Evolutionary conservation across 768 basidiomycete species (phyloP).

Genomic region (Fomitopsis serialis): DNA sequence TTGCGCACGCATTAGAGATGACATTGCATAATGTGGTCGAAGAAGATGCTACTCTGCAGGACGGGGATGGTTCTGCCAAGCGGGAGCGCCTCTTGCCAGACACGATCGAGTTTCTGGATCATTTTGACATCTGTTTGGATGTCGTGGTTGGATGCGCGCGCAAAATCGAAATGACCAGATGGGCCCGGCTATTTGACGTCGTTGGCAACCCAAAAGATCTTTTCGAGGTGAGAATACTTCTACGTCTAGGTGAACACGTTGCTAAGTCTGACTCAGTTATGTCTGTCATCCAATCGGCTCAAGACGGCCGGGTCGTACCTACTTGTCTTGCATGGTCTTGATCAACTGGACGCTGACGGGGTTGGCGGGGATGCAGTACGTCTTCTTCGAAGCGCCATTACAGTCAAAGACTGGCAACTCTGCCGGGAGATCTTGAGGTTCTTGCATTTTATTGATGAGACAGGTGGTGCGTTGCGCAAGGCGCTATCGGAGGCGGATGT

Average conservation of each 20-base stretch:
- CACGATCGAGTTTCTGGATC: slow-evolving; percentile 87
- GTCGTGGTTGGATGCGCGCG: slow-evolving; percentile 95
- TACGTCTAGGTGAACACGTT: background rate
- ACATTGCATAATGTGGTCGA: slow-evolving; percentile 92
- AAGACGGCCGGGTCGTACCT: slow-evolving; percentile 92
- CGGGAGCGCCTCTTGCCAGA: slow-evolving; percentile 41
- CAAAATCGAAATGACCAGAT: slow-evolving; percentile 91
- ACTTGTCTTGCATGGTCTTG: slow-evolving; percentile 88
- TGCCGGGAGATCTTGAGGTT: slow-evolving; percentile 92
- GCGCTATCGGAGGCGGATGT: slow-evolving; percentile 54
- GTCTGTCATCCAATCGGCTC: slow-evolving; percentile 63
- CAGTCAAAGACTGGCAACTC: slow-evolving; percentile 80
- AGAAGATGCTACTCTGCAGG: slow-evolving; percentile 47
- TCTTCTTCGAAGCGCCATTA: slow-evolving; percentile 70
- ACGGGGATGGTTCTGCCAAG: slow-evolving; percentile 4
- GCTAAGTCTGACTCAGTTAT: slow-evolving; percentile 43
- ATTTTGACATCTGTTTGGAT: slow-evolving; percentile 87
- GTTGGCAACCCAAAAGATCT: slow-evolving; percentile 88
- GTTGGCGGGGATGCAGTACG: slow-evolving; percentile 75
- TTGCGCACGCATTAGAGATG: slow-evolving; percentile 91
- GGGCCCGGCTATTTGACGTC: slow-evolving; percentile 83
- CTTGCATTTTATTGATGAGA: slow-evolving; percentile 87
- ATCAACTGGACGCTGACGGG: slow-evolving; percentile 83
- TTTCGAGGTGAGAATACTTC: slow-evolving; percentile 66
- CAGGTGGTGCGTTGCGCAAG: slow-evolving; percentile 61